These are phyloP conservation scores for Pontederia paniculata DNA, from an alignment of 176 grass and related monocot species.

Conservation along the genomic window DNA sequence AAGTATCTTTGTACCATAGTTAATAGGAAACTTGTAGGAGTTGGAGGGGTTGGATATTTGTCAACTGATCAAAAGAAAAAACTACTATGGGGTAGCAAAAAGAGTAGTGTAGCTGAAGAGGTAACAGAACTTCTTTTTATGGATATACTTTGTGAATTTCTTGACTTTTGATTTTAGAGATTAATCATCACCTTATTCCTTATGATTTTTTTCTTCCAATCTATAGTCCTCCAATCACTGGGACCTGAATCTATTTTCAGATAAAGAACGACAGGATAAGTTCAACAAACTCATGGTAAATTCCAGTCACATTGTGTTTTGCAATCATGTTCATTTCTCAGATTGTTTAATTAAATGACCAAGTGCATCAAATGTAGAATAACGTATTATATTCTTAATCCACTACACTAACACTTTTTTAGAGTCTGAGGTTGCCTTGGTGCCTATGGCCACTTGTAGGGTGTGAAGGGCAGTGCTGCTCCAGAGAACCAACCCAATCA, in stretches of 20 bases:
- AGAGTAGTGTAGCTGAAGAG: constrained; percentile 48
- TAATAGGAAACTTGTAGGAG: constrained; percentile 68
- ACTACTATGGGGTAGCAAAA: constrained; percentile 95
- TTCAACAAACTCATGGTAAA: constrained; percentile 99
- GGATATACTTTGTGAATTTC: not conserved
- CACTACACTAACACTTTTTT: constrained; percentile 77
- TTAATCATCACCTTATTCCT: not conserved
- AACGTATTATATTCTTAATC: constrained; percentile 16
- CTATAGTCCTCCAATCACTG: constrained; percentile 55
- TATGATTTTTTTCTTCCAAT: constrained; percentile 12
- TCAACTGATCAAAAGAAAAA: constrained; percentile 90
- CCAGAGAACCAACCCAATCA: constrained; percentile 24
- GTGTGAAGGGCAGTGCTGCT: constrained; percentile 54
- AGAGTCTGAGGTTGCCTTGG: constrained; percentile 99
- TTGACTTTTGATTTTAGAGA: constrained; percentile 1
- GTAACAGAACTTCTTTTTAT: constrained; percentile 16
- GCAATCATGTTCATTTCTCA: not conserved
- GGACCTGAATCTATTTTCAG: constrained; percentile 68
- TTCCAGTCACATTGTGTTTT: not conserved
- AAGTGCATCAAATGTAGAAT: not conserved
- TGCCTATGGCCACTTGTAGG: constrained; percentile 87
- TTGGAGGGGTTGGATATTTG: constrained; percentile 40
- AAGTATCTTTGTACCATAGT: constrained; percentile 30
- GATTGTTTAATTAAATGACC: not conserved
- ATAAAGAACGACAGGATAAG: constrained; percentile 88